Base-by-base conservation (phyloP, 1,284 basidiomycete genomes). In the Puccinia novopanici region DNA sequence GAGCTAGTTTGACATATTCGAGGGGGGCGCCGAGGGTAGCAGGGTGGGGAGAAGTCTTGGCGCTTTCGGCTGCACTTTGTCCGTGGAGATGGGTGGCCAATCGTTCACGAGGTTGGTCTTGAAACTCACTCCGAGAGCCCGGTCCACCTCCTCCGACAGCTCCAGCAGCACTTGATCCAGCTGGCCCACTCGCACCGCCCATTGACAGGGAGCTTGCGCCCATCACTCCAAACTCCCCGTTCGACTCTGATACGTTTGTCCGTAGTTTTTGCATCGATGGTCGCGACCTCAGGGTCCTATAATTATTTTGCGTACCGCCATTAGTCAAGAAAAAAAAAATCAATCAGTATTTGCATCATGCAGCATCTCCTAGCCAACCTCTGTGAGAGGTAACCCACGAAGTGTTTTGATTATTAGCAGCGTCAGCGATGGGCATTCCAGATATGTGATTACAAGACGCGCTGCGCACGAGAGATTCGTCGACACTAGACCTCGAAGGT, bases 1-100 rank as follows among this genome's bases (percentile, higher is more conserved):
- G 91, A 9, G 93, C 93, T 12, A 94, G 88, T 86, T 94, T 94
- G 82, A 94, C 91, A 84, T 93, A 94, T 85, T 94, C 93, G 63
- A 94, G 86, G 10, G 77, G 77, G 71, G 77, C 77, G 59, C 77
- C 77, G 8, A 71, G 57, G 27, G 77, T 72, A 42, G 77, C 77
- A 50, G 77, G 77, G 40, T 79, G 77, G n/a, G 77, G 77, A 15
- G 68, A 63, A 40, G 68, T 72, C 45, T 79, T 79, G 13, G 68
- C 54, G 30, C 63, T 42, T 50, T 79, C 77, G 57, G 24, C 30
- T 2, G 59, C n/a, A n/a, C 37, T 63, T 30, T 70, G 75, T n/a
- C 75, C 75, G 45, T 78, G 75, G 67, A 67, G 52, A 72, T 79
- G 77, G 22, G 77, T 79, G 0, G 77, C 77, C 19, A 79, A 27